Conservation (phyloP, 208 protist species). For the Trichomonas gallinae region DNA sequence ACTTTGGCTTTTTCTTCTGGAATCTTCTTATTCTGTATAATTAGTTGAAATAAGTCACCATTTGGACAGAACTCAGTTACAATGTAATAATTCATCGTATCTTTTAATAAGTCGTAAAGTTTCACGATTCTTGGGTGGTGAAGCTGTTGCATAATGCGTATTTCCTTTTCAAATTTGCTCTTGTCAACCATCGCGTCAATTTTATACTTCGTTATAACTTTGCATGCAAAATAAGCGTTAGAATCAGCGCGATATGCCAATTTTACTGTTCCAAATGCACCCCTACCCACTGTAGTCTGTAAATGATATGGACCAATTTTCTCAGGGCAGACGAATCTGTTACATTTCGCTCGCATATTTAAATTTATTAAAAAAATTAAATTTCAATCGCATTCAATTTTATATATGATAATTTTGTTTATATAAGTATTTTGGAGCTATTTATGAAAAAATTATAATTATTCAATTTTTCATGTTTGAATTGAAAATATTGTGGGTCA, state of each 20-base stretch:
- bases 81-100: not conserved
- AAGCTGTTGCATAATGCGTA: not conserved
- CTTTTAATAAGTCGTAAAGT: not conserved
- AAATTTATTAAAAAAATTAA: no score
- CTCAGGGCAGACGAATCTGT: not conserved
- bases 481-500: no score
- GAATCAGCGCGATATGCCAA: not conserved
- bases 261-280: not conserved
- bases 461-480: no score
- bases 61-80: not conserved
- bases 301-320: not conserved
- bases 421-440: no score
- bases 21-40: not conserved
- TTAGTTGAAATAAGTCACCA: no score
- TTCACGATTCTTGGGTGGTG: not conserved
- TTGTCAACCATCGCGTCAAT: not conserved
- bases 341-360: no score
- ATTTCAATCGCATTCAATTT: no score
- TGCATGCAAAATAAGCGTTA: not conserved
- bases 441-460: no score
- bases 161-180: not conserved
- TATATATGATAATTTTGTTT: no score
- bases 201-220: not conserved
- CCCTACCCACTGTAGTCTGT: not conserved
- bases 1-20: not conserved